These are phyloP conservation scores for Setomelanomma holmii DNA, from an alignment of 2,329 filamentous ascomycete species.

Conservation along the genomic window DNA sequence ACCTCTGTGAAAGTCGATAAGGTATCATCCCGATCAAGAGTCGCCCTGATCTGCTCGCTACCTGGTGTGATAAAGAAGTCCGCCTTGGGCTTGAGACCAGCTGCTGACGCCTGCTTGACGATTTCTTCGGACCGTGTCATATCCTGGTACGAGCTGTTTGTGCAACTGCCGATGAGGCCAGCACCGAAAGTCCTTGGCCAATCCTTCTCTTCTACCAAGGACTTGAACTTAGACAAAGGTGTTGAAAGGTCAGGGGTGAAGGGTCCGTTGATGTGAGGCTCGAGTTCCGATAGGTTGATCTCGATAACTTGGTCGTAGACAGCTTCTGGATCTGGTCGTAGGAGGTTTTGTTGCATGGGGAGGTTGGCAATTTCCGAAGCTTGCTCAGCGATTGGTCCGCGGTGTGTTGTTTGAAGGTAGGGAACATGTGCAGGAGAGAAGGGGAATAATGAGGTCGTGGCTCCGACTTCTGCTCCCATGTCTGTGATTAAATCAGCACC, in stretches of 20 bases:
- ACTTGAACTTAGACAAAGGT: slow-evolving; percentile 87
- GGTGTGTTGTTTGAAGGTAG: slow-evolving; percentile 85
- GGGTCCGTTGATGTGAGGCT: slow-evolving; percentile 96
- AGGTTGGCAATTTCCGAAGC: slow-evolving; percentile 68
- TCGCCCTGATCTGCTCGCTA: slow-evolving; percentile 95
- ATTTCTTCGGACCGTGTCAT: slow-evolving; percentile 96
- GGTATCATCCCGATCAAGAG: slow-evolving; percentile 86
- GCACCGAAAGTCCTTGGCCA: slow-evolving; percentile 94
- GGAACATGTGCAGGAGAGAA: slow-evolving; percentile 84
- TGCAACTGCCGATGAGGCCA: slow-evolving; percentile 95
- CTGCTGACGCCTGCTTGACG: slow-evolving; percentile 86
- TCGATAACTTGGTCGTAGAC: slow-evolving; percentile 91
- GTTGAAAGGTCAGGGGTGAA: slow-evolving; percentile 96
- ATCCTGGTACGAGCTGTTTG: slow-evolving; percentile 98
- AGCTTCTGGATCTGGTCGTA: slow-evolving; percentile 80
- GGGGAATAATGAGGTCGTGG: slow-evolving; percentile 95
- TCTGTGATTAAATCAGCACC: no score
- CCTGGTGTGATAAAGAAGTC: slow-evolving; percentile 97
- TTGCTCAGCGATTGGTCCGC: slow-evolving; percentile 72
- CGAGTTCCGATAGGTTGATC: slow-evolving; percentile 87
- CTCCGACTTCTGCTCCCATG: slow-evolving; percentile 84
- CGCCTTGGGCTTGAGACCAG: slow-evolving; percentile 86
- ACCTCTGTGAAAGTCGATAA: slow-evolving; percentile 84
- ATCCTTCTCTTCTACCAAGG: slow-evolving; percentile 79
- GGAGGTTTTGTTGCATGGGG: slow-evolving; percentile 66